These are phyloP conservation scores for Naganishia antarctica DNA, from an alignment of 768 basidiomycete genomes.

Conservation along the genomic window DNA sequence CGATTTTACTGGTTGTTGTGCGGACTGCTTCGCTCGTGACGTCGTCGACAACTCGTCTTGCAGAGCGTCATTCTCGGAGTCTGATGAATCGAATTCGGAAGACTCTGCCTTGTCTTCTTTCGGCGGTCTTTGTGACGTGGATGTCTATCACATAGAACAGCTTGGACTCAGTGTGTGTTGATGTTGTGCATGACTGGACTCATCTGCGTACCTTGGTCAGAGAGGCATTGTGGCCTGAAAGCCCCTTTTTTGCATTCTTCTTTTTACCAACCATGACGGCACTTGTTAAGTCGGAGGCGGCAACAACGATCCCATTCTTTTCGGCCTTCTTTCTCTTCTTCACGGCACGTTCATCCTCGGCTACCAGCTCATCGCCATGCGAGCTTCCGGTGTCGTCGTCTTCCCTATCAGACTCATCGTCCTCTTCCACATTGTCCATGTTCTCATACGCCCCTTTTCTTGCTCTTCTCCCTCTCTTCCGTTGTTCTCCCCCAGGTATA, in stretches of 20 bases:
- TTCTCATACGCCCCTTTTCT: conserved; percentile 26
- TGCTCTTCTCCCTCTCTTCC: conserved; percentile 27
- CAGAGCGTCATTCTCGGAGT: conserved; percentile 32
- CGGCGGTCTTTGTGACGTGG: conserved; percentile 6
- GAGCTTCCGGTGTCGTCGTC: conserved; percentile 40
- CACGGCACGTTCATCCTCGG: conserved; percentile 17
- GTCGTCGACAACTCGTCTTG: not conserved
- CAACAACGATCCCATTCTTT: conserved; percentile 35
- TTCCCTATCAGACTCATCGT: conserved; percentile 27
- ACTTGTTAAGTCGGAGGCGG: conserved; percentile 20
- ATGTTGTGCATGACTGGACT: not conserved
- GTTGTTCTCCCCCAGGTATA: conserved; percentile 12
- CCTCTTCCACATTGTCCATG: conserved; percentile 33
- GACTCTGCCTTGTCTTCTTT: conserved; percentile 27
- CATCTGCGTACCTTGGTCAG: conserved; percentile 9
- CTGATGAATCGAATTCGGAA: conserved; percentile 40
- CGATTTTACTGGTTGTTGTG: not conserved
- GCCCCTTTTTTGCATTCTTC: not conserved
- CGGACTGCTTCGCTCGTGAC: not conserved
- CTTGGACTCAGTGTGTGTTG: too few species aligned
- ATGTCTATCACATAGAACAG: too few species aligned
- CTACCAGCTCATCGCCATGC: conserved; percentile 33
- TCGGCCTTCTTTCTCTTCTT: conserved; percentile 37
- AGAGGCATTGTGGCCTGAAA: not conserved
- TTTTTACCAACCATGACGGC: conserved; percentile 13